These are phyloP conservation scores for Dactylellina sp. DNA, from an alignment of 2,329 filamentous ascomycete species.

Conservation along the genomic window DNA sequence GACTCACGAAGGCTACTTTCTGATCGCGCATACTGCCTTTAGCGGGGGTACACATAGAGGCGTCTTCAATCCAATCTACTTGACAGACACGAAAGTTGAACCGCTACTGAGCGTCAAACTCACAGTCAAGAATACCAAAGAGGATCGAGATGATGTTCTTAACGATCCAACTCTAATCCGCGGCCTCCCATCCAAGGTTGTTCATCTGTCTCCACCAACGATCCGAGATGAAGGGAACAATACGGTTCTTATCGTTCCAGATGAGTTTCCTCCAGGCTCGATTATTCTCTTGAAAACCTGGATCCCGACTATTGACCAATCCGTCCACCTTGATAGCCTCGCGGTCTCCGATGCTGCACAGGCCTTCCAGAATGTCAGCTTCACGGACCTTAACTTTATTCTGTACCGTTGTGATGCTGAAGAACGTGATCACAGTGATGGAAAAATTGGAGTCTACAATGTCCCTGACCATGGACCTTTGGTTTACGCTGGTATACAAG, in stretches of 20 bases:
- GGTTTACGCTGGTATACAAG: constrained; percentile 96
- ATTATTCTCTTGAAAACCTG: constrained; percentile 96
- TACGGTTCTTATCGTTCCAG: constrained; percentile 81
- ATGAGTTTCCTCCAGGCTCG: constrained; percentile 89
- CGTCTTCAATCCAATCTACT: constrained; percentile 79
- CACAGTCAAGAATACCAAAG: constrained; percentile 82
- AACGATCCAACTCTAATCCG: constrained; percentile 78
- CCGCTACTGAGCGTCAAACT: constrained; percentile 92
- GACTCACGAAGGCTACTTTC: constrained; percentile 91
- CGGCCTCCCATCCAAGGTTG: constrained; percentile 80
- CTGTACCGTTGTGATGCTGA: constrained; percentile 93
- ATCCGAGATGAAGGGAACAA: constrained; percentile 79
- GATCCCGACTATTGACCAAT: constrained; percentile 74
- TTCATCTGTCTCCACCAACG: constrained; percentile 73
- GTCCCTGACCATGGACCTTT: constrained; percentile 86
- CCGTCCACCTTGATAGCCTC: constrained; percentile 79
- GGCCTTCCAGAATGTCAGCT: constrained; percentile 79
- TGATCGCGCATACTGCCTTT: constrained; percentile 96
- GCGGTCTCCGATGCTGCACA: constrained; percentile 83
- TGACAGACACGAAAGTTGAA: constrained; percentile 85
- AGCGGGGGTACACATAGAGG: constrained; percentile 88
- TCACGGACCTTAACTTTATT: constrained; percentile 89
- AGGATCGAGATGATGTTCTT: constrained; percentile 74
- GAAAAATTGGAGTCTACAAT: constrained; percentile 86
- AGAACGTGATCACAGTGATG: constrained; percentile 81